Evolutionary conservation across 2,329 filamentous ascomycete genomes (phyloP).

Genomic region (Neonectria hederae): DNA sequence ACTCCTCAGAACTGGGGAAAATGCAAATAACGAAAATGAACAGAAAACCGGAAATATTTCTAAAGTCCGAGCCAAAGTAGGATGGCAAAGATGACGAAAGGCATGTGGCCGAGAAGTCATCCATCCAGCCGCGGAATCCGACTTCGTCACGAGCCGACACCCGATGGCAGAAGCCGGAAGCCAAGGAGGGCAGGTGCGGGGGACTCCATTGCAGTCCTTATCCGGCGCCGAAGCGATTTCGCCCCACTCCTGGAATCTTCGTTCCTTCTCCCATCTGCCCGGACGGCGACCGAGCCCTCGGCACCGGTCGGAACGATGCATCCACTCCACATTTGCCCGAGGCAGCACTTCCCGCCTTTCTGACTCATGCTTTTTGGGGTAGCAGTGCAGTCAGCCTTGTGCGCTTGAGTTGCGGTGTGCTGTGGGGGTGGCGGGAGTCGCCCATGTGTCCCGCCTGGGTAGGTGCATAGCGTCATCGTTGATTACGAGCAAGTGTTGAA

Average conservation of each 20-base stretch:
- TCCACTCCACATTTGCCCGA: constrained; percentile 15
- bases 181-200: background rate
- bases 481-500: background rate
- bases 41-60: background rate
- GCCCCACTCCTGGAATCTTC: constrained; percentile 18
- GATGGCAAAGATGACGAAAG: background rate
- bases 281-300: constrained; percentile 27
- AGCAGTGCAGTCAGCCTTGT: constrained; percentile 9
- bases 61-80: background rate
- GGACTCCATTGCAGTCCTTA: background rate
- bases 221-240: constrained; percentile 23
- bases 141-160: constrained; percentile 12
- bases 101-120: background rate
- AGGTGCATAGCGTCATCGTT: constrained; percentile 18
- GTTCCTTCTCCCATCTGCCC: constrained; percentile 25
- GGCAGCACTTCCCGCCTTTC: constrained; percentile 5
- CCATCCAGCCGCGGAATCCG: constrained; percentile 10
- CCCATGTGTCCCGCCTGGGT: background rate
- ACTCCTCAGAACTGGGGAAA: background rate
- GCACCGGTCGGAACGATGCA: constrained; percentile 31
- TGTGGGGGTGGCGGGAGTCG: constrained; percentile 14
- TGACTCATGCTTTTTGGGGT: constrained; percentile 21
- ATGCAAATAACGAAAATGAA: background rate
- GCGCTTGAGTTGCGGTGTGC: constrained; percentile 10
- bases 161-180: constrained; percentile 15